A percentile compares a stretch with the other conserved stretches of the same genome.
These are phyloP conservation scores for Trichoderma breve DNA, from an alignment of 2,329 filamentous ascomycete genomes.

Conservation along the genomic window DNA sequence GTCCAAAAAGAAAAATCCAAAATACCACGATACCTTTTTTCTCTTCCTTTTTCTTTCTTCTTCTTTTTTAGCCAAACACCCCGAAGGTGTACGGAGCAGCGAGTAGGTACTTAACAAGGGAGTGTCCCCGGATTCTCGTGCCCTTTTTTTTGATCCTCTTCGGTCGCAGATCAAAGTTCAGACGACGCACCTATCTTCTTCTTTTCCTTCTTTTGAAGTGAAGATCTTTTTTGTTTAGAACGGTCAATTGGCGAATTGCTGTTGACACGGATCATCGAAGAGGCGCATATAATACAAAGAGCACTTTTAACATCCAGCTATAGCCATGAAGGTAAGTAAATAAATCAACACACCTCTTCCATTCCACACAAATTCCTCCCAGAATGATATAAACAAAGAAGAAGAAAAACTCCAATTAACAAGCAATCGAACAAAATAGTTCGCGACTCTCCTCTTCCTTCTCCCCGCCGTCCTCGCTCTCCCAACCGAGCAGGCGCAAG, in stretches of 20 bases:
- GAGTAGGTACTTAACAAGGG: not conserved
- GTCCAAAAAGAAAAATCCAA: not conserved
- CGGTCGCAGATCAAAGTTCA: not conserved
- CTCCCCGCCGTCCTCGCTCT: not conserved
- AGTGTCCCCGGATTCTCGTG: not conserved
- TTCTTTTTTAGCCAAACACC: not conserved
- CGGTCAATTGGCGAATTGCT: not conserved
- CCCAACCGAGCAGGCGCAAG: constrained; percentile 11
- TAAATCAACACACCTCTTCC: not conserved
- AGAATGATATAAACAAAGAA: not conserved
- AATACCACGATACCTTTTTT: not conserved
- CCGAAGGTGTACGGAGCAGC: not conserved
- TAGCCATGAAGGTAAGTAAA: not conserved
- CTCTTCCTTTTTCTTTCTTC: not conserved
- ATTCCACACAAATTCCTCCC: not conserved
- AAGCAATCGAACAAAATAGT: not conserved
- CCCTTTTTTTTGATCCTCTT: not conserved
- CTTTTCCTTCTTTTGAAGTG: not conserved
- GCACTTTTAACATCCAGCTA: not conserved
- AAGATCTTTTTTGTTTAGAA: not conserved
- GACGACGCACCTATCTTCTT: not conserved
- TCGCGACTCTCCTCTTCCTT: not conserved
- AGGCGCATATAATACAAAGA: not conserved
- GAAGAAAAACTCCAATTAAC: not conserved
- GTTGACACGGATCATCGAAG: not conserved